Conservation (phyloP, 2,329 filamentous ascomycete genomes). For the Aureobasidium leucospermi region DNA sequence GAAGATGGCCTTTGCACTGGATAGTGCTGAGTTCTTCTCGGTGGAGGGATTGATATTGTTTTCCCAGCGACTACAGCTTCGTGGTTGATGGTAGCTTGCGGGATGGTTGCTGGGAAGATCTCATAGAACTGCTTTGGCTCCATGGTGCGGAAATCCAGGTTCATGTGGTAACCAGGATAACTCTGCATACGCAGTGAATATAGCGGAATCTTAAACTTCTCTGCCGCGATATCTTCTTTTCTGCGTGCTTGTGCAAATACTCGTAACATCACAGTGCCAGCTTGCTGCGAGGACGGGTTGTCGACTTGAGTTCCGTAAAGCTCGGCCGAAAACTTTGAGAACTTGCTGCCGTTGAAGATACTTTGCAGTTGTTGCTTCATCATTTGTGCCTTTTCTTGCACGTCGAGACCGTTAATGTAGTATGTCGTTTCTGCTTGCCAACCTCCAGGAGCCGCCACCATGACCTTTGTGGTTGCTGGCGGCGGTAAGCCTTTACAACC, state of each 20-base stretch:
- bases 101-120: constrained; percentile 21
- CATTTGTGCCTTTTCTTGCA: constrained; percentile 40
- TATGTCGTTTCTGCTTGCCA: constrained; percentile 41
- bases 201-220: constrained; percentile 23
- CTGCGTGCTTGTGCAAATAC: constrained; percentile 30
- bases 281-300: constrained; percentile 35
- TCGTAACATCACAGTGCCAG: constrained; percentile 25
- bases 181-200: constrained; percentile 26
- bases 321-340: constrained; percentile 23
- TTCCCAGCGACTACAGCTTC: constrained; percentile 13
- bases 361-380: constrained; percentile 38
- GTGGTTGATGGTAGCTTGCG: constrained; percentile 24
- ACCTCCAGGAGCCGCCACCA: constrained; percentile 39
- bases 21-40: constrained; percentile 12
- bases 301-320: constrained; percentile 20
- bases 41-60: constrained; percentile 1
- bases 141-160: constrained; percentile 24
- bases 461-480: constrained; percentile 45
- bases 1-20: constrained; percentile 20
- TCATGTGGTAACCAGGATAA: constrained; percentile 27
- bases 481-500: constrained; percentile 39
- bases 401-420: constrained; percentile 40
- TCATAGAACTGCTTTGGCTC: constrained; percentile 18
- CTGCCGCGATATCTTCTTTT: constrained; percentile 22
- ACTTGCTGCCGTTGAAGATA: constrained; percentile 24